phyloP scores from a whole-genome alignment of 352 stramenopile genomes.

The Phytophthora citricola region DNA sequence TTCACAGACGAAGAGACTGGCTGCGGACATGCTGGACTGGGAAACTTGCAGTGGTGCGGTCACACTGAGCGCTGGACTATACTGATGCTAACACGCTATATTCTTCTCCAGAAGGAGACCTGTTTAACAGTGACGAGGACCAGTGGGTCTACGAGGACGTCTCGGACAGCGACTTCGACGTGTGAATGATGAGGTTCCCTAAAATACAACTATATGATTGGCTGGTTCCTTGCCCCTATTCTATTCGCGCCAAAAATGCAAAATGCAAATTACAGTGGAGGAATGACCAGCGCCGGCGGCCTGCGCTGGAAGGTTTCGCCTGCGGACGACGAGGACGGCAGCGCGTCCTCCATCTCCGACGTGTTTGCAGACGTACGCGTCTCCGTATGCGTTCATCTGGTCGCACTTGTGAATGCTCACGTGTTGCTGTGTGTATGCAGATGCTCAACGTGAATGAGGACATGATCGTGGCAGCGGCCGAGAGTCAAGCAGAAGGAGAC shows the following conservation, averaged over 20 bases:
- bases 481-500: slow-evolving; percentile 68
- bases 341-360: slow-evolving; percentile 63
- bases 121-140: slow-evolving; percentile 39
- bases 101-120: slow-evolving; percentile 34
- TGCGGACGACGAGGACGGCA: slow-evolving; percentile 42
- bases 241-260: slow-evolving; percentile 8
- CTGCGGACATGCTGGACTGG: slow-evolving; percentile 66
- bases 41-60: slow-evolving; percentile 67
- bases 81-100: slow-evolving; percentile 7
- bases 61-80: too few species aligned
- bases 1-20: slow-evolving; percentile 38
- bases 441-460: slow-evolving; percentile 84
- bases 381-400: background rate
- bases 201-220: slow-evolving; percentile 3
- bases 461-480: slow-evolving; percentile 62
- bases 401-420: background rate
- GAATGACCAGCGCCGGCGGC: slow-evolving; percentile 16
- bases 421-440: slow-evolving; percentile 30
- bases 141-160: slow-evolving; percentile 69
- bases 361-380: slow-evolving; percentile 70
- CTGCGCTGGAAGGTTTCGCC: slow-evolving; percentile 23
- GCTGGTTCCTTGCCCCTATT: slow-evolving; percentile 9
- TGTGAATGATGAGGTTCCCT: background rate
- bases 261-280: slow-evolving; percentile 18
- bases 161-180: slow-evolving; percentile 72